A percentile compares a stretch with the other conserved stretches of the same genome.
Evolutionary conservation across 2,329 filamentous ascomycete species (phyloP).

Genomic region (Dothidotthia symphoricarpi): DNA sequence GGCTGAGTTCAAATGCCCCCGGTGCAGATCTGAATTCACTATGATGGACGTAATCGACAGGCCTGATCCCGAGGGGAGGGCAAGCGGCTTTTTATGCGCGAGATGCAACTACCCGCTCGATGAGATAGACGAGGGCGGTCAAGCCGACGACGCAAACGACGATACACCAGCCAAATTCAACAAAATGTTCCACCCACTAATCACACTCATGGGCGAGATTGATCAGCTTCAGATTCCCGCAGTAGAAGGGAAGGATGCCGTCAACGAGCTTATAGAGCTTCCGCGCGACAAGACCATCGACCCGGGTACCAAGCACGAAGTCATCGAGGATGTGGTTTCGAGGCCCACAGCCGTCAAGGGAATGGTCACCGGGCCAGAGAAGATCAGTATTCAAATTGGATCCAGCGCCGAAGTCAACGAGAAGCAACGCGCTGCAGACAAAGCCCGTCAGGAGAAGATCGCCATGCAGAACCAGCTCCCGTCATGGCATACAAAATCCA

Average conservation of each 20-base stretch:
- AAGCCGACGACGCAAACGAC: conserved; percentile 29
- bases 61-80: conserved; percentile 54
- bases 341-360: conserved; percentile 69
- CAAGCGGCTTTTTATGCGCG: conserved; percentile 75
- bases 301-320: conserved; percentile 60
- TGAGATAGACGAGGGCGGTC: conserved; percentile 27
- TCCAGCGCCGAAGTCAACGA: conserved; percentile 64
- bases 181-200: conserved; percentile 75
- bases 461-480: conserved; percentile 69
- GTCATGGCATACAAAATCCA: conserved; percentile 69
- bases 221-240: conserved; percentile 71
- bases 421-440: conserved; percentile 64
- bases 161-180: conserved; percentile 58
- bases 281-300: conserved; percentile 64
- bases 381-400: conserved; percentile 68
- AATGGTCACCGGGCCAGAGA: conserved; percentile 63
- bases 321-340: conserved; percentile 54
- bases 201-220: conserved; percentile 72
- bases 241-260: conserved; percentile 69
- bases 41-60: conserved; percentile 84
- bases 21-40: conserved; percentile 84
- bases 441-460: conserved; percentile 63
- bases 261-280: conserved; percentile 62
- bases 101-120: conserved; percentile 65
- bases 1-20: conserved; percentile 84